Evolutionary conservation across 2,329 filamentous ascomycete species (phyloP).

Genomic region (Colletotrichum orchidophilum): DNA sequence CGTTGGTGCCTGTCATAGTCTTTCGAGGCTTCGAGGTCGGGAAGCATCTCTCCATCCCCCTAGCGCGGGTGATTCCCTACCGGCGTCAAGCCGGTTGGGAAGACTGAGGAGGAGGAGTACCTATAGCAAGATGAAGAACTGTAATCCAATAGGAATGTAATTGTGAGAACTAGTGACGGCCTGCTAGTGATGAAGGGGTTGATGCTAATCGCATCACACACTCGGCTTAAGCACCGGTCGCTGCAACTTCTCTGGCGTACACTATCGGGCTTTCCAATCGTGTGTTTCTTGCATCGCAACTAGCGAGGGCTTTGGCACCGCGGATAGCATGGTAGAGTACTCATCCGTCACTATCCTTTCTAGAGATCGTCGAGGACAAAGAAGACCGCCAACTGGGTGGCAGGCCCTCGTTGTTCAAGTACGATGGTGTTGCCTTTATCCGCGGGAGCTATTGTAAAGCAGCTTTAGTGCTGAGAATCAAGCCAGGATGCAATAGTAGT

Average conservation of each 20-base stretch:
- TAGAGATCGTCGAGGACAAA: not conserved
- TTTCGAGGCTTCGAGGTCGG: not conserved
- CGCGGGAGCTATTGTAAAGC: not conserved
- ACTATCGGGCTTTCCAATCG: not conserved
- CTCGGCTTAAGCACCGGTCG: not conserved
- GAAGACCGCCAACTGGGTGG: not conserved
- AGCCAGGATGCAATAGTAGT: not conserved
- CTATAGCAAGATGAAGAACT: not conserved
- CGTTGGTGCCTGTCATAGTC: not conserved
- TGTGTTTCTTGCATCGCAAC: not conserved
- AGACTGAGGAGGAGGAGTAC: not conserved
- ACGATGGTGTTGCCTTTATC: not conserved
- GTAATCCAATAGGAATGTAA: not conserved
- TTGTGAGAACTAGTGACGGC: not conserved
- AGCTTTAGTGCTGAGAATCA: not conserved
- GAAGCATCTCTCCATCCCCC: not conserved
- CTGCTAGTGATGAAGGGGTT: not conserved
- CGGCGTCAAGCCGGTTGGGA: not conserved
- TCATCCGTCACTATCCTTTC: not conserved
- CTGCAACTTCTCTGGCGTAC: not conserved
- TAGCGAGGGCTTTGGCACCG: not conserved
- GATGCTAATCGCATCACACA: not conserved
- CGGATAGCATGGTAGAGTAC: not conserved
- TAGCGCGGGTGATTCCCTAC: not conserved
- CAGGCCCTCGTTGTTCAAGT: not conserved